These are phyloP conservation scores for Heimioporus sp. DNA, from an alignment of 768 basidiomycete species.

Conservation along the genomic window DNA sequence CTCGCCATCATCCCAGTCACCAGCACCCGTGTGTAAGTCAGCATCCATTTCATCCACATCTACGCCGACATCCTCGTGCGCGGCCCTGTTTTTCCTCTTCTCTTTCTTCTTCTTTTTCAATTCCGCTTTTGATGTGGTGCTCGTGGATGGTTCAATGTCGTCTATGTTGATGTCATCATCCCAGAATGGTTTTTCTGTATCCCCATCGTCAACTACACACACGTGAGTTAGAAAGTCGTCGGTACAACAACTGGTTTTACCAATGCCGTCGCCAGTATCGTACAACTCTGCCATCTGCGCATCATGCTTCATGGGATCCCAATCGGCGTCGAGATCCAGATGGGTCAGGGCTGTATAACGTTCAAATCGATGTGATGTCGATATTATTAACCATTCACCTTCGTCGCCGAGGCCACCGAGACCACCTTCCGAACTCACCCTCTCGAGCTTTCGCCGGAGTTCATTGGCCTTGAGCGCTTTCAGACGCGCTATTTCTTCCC, in stretches of 20 bases:
- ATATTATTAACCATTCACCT: slow-evolving; percentile 15
- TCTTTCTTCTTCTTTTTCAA: slow-evolving; percentile 48
- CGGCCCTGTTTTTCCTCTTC: slow-evolving; percentile 37
- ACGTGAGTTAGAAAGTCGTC: not conserved
- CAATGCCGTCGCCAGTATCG: slow-evolving; percentile 45
- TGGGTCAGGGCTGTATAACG: slow-evolving; percentile 51
- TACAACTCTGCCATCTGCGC: slow-evolving; percentile 78
- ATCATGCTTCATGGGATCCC: slow-evolving; percentile 87
- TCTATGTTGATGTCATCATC: slow-evolving; percentile 84
- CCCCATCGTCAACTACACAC: slow-evolving; percentile 29
- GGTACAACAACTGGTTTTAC: slow-evolving; percentile 9
- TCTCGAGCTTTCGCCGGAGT: slow-evolving; percentile 69
- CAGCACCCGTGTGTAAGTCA: slow-evolving; percentile 51
- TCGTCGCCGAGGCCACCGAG: slow-evolving; percentile 31
- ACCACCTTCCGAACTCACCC: slow-evolving; percentile 70
- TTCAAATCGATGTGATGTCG: not conserved
- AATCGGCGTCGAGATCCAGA: slow-evolving; percentile 88
- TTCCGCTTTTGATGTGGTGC: slow-evolving; percentile 27
- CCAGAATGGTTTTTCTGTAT: slow-evolving; percentile 80
- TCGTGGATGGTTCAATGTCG: slow-evolving; percentile 49
- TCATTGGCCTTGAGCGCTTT: slow-evolving; percentile 87
- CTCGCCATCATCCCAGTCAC: slow-evolving; percentile 40
- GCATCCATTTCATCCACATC: slow-evolving; percentile 52
- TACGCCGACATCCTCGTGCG: slow-evolving; percentile 45
- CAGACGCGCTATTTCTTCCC: slow-evolving; percentile 78